Base-by-base conservation (phyloP, 2,329 filamentous ascomycete genomes). In the Aspergillus fumigatiaffinis region DNA sequence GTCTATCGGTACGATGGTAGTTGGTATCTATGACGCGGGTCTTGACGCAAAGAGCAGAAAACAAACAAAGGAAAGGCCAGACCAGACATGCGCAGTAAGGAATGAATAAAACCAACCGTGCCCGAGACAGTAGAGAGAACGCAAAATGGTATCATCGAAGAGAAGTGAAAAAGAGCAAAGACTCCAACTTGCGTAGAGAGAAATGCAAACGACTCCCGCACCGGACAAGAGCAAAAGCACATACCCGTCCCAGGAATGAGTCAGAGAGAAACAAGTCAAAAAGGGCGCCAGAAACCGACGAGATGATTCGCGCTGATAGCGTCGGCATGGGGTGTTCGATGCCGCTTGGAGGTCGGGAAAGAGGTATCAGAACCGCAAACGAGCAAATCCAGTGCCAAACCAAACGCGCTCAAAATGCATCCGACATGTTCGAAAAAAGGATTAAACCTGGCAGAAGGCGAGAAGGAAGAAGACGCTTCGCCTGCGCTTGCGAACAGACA, bases 91-190 rank as follows among this genome's bases (percentile, higher is more conserved):
- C 49, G 35, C 17, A 66, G 32, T 38, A 38, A 63, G 20, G 60
- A 65, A 56, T n/a, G 59, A 64, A 63, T 64, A 55, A 65, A 57
- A 60, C 62, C 60, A 63, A 56, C 55, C 55, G 55, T 51, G 29
- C 17, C 58, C 47, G 55, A 55, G 53, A 57, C 60, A 53, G 48
- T 60, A 53, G 48, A 53, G 54, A 58, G 65, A 63, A 63, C 70
- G 70, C 70, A 64, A 66, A 70, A 72, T 73, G 71, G 71, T 73
- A 73, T 73, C 71, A 71, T 69, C 66, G 60, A 70, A 71, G 69
- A 54, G 56, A 63, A 58, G 63, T 56, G 25, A 55, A 48, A 63
- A 48, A 63, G 53, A 52, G 47, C 65, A 70, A 59, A 65, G 65
- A 65, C 64, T 66, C 64, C 56, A 60, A 63, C 66, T 61, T 64